Percentiles rank a stretch among this genome's conserved stretches.
Conservation (phyloP, 164 flowering plant species). For the Vitis rupestris region DNA sequence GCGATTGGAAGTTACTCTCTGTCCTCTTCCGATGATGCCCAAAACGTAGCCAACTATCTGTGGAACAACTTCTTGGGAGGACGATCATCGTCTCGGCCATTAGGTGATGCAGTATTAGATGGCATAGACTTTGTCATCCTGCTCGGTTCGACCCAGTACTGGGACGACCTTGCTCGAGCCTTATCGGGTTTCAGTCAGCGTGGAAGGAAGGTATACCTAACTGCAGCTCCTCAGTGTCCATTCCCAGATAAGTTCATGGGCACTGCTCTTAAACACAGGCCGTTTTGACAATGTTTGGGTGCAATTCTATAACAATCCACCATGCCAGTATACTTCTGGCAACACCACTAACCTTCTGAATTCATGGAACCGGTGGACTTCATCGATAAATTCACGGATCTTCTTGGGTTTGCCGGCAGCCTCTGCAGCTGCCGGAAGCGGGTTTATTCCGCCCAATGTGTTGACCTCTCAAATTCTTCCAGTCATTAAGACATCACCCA, state of each 20-base stretch:
- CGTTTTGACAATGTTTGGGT: conserved; percentile 39
- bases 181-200: neutral
- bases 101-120: conserved; percentile 29
- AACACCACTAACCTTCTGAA: conserved; percentile 2
- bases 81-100: conserved; percentile 14
- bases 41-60: conserved; percentile 21
- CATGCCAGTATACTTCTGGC: conserved; percentile 15
- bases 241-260: conserved; percentile 22
- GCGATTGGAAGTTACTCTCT: conserved; percentile 15
- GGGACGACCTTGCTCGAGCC: conserved; percentile 17
- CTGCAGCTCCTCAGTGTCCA: conserved; percentile 37
- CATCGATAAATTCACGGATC: conserved; percentile 14
- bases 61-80: conserved; percentile 32
- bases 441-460: conserved; percentile 36
- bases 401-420: conserved; percentile 36
- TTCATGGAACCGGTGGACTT: conserved; percentile 23
- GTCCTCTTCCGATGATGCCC: conserved; percentile 25
- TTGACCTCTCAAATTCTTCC: conserved; percentile 31
- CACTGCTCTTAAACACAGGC: conserved; percentile 21
- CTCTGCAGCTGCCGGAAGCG: conserved; percentile 29
- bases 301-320: conserved; percentile 33
- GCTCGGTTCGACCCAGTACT: conserved; percentile 12
- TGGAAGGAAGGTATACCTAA: conserved; percentile 18
- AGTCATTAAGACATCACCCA: conserved; percentile 30
- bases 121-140: conserved; percentile 33